A percentile compares a stretch with the other conserved stretches of the same genome.
Conservation (phyloP, 257 asterid genomes). For the Solanum appendiculatum region DNA sequence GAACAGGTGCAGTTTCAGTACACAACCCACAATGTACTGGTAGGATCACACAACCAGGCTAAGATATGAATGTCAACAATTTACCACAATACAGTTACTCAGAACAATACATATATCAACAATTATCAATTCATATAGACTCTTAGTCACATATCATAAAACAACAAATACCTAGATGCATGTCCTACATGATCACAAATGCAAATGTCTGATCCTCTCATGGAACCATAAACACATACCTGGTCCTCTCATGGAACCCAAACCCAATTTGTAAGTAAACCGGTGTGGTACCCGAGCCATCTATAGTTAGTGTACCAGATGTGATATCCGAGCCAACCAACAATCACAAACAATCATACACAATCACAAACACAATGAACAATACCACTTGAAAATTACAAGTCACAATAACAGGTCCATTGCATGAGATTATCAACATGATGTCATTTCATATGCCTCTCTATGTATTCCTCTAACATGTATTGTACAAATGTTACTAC, state of each 20-base stretch:
- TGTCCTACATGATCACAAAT: not conserved
- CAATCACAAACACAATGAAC: not conserved
- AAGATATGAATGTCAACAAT: not conserved
- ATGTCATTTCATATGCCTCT: not conserved
- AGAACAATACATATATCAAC: too few species aligned
- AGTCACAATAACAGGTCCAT: not conserved
- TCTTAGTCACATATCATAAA: not conserved
- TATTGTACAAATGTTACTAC: not conserved
- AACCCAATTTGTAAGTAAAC: not conserved
- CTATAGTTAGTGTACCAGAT: not conserved
- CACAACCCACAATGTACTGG: not conserved
- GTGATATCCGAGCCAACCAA: not conserved
- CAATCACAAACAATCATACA: not conserved
- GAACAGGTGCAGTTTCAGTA: not conserved
- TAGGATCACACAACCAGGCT: not conserved
- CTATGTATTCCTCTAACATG: not conserved
- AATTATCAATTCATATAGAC: not conserved
- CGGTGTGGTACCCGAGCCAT: not conserved
- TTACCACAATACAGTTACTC: not conserved
- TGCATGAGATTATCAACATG: not conserved
- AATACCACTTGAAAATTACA: not conserved
- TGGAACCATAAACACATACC: too few species aligned
- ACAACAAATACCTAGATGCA: not conserved
- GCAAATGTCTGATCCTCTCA: too few species aligned
- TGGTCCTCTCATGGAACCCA: not conserved